phyloP scores from a whole-genome alignment of 768 basidiomycete species.

The Boletellus ananiceps region DNA sequence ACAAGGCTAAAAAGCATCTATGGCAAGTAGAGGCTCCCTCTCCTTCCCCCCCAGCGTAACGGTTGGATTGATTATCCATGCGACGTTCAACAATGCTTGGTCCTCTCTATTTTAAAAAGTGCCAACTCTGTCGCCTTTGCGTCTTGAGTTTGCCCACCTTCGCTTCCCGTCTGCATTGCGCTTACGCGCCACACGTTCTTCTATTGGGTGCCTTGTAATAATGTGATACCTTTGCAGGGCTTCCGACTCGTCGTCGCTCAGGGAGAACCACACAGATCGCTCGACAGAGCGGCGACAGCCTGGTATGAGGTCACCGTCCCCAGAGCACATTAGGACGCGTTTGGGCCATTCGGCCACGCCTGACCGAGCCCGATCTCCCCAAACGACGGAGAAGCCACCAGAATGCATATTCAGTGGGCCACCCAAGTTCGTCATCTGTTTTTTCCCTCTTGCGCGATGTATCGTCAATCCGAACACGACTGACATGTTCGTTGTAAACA shows the following conservation, averaged over 20 bases:
- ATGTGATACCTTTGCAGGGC: conserved; percentile 24
- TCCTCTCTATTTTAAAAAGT: conserved; percentile 9
- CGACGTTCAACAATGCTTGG: conserved; percentile 11
- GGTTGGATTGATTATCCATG: conserved; percentile 6
- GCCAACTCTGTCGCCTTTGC: conserved; percentile 13
- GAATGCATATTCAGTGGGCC: conserved; percentile 21
- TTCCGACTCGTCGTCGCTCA: conserved; percentile 26
- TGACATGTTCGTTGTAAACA: conserved; percentile 24
- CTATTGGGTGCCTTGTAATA: conserved; percentile 20
- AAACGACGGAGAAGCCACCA: conserved; percentile 17
- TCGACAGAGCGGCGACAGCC: conserved; percentile 10
- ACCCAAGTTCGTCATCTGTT: conserved; percentile 22
- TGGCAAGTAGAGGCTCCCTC: conserved; percentile 25
- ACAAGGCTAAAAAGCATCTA: conserved; percentile 35
- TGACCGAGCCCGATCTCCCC: conserved; percentile 19
- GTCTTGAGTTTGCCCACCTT: conserved; percentile 9
- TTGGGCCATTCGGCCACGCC: conserved; percentile 15
- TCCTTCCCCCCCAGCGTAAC: conserved; percentile 5
- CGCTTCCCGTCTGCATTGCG: conserved; percentile 22
- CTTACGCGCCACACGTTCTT: conserved; percentile 28
- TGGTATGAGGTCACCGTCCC: conserved; percentile 15
- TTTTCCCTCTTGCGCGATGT: conserved; percentile 8
- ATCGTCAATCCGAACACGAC: conserved; percentile 24
- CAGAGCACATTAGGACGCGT: conserved; percentile 22
- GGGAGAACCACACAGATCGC: conserved; percentile 18